A percentile compares a stretch with the other conserved stretches of the same genome.
These are phyloP conservation scores for Hypoxylon trugodes DNA, from an alignment of 495 filamentous ascomycete species.

Conservation along the genomic window DNA sequence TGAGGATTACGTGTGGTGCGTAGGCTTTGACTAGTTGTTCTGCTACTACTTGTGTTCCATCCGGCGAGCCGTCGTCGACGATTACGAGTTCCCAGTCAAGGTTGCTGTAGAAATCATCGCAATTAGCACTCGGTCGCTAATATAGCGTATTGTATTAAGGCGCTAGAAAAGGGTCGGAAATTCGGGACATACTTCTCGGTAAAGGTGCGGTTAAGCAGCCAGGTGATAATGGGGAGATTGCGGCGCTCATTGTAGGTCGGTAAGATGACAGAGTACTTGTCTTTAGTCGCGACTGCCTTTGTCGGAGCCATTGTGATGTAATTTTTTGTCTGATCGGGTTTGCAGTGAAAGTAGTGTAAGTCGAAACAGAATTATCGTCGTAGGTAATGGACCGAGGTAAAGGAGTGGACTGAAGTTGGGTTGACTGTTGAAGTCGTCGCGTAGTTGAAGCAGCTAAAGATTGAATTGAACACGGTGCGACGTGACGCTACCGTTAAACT, in stretches of 20 bases:
- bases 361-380: conserved; percentile 13
- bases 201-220: conserved; percentile 91
- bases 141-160: not conserved
- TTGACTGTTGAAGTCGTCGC: conserved; percentile 27
- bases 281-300: conserved; percentile 48
- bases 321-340: not conserved
- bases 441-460: conserved; percentile 18
- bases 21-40: conserved; percentile 88
- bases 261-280: conserved; percentile 96
- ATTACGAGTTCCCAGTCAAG: conserved; percentile 97
- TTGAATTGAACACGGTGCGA: conserved; percentile 43
- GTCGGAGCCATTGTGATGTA: conserved; percentile 46
- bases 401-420: conserved; percentile 43
- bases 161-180: not conserved
- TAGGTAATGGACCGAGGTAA: conserved; percentile 19
- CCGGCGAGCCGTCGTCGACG: conserved; percentile 96
- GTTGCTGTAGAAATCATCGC: conserved; percentile 63
- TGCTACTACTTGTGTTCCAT: conserved; percentile 90
- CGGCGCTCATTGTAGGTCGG: conserved; percentile 98
- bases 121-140: conserved; percentile 12
- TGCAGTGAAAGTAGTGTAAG: conserved; percentile 3
- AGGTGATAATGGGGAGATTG: conserved; percentile 95
- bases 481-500: conserved; percentile 11
- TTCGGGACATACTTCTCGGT: conserved; percentile 70
- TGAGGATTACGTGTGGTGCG: conserved; percentile 78